A percentile compares a stretch with the other conserved stretches of the same genome.
Conservation (phyloP, 768 basidiomycete genomes). For the Amanita rimosa region DNA sequence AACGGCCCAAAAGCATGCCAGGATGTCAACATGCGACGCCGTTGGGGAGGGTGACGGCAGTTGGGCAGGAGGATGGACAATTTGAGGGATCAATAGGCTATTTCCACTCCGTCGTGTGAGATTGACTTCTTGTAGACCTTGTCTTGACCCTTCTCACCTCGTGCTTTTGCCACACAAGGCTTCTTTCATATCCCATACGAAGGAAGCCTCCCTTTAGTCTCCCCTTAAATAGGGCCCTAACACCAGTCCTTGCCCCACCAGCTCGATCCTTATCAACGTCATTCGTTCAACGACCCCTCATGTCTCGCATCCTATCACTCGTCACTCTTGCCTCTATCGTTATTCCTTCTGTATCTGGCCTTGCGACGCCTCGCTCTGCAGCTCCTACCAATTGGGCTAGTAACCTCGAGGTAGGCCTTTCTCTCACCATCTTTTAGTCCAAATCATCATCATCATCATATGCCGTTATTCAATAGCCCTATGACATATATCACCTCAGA, state of each 20-base stretch:
- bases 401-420: constrained; percentile 30
- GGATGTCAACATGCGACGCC: constrained; percentile 1
- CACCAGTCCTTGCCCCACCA: constrained; percentile 10
- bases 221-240: constrained; percentile 14
- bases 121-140: constrained; percentile 9
- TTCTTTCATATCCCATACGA: constrained; percentile 20
- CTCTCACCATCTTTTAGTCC: background rate
- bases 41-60: background rate
- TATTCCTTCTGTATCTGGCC: constrained; percentile 26
- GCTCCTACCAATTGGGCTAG: constrained; percentile 32
- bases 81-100: constrained; percentile 3
- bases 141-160: constrained; percentile 13
- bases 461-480: constrained; percentile 26
- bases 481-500: constrained; percentile 45
- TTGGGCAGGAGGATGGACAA: background rate
- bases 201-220: constrained; percentile 15
- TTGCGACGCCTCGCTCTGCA: constrained; percentile 27
- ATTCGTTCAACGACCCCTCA: constrained; percentile 20
- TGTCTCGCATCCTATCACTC: constrained; percentile 29
- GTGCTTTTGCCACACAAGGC: constrained; percentile 21
- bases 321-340: constrained; percentile 30
- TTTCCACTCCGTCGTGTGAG: background rate
- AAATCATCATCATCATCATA: constrained; percentile 4
- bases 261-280: constrained; percentile 15
- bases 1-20: constrained; percentile 4